These are phyloP conservation scores for Metarhizium robertsii DNA, from an alignment of 2,329 filamentous ascomycete genomes.

Conservation along the genomic window DNA sequence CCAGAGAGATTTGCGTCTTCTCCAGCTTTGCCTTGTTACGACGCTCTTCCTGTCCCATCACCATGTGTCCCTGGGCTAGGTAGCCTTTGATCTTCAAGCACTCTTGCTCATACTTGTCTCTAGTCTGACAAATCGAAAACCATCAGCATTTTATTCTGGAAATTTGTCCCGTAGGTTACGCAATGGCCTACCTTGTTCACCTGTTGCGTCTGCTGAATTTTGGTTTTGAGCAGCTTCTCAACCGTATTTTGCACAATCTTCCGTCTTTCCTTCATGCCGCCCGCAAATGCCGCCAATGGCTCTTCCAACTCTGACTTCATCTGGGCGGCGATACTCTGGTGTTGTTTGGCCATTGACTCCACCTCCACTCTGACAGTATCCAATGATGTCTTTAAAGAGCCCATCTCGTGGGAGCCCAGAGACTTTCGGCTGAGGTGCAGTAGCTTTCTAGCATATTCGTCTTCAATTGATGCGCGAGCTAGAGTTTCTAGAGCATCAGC, in stretches of 20 bases:
- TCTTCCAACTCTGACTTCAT: slow-evolving; percentile 97
- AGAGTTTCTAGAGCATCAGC: neutral
- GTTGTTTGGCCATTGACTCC: slow-evolving; percentile 88
- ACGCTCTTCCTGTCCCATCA: slow-evolving; percentile 97
- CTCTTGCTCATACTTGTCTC: slow-evolving; percentile 94
- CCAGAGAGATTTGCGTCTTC: slow-evolving; percentile 95
- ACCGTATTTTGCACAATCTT: slow-evolving; percentile 95
- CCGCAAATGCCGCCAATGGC: slow-evolving; percentile 80
- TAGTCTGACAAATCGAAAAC: slow-evolving; percentile 42
- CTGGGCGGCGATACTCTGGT: slow-evolving; percentile 79
- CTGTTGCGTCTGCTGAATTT: slow-evolving; percentile 79
- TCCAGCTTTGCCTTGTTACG: slow-evolving; percentile 99
- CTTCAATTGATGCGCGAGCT: slow-evolving; percentile 90
- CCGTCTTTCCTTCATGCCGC: slow-evolving; percentile 89
- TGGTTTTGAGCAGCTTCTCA: slow-evolving; percentile 87
- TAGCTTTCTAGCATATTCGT: slow-evolving; percentile 89
- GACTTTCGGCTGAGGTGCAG: slow-evolving; percentile 79
- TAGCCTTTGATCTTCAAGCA: slow-evolving; percentile 98
- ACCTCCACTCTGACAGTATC: slow-evolving; percentile 84
- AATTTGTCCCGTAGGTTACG: neutral
- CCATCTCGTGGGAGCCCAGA: slow-evolving; percentile 78
- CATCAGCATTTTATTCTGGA: neutral
- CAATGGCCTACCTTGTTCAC: slow-evolving; percentile 71
- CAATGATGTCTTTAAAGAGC: slow-evolving; percentile 72
- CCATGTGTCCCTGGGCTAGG: slow-evolving; percentile 97